These are phyloP conservation scores for Albugo candida DNA, from an alignment of 352 stramenopile species.

Conservation along the genomic window DNA sequence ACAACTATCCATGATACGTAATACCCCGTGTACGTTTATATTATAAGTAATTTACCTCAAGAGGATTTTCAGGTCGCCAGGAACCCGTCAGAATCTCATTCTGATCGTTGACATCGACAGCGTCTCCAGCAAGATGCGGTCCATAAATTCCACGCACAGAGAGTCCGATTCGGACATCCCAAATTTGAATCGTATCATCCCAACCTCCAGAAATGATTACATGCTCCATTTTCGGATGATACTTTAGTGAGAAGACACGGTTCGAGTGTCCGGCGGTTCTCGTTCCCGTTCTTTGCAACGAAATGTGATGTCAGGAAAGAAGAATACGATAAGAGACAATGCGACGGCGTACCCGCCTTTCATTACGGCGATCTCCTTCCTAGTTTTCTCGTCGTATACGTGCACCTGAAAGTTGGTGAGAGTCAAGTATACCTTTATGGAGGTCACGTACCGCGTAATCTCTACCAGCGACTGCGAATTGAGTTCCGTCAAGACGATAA, in stretches of 20 bases:
- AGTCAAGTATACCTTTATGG: background rate
- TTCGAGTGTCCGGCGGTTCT: constrained; percentile 79
- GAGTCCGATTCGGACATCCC: constrained; percentile 71
- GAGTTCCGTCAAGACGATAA: constrained; percentile 63
- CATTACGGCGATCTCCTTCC: constrained; percentile 53
- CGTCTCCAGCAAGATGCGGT: constrained; percentile 70
- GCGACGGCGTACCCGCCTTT: constrained; percentile 19
- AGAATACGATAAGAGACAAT: constrained; percentile 1
- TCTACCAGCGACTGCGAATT: constrained; percentile 80
- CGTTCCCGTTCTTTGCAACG: constrained; percentile 18
- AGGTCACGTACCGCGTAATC: constrained; percentile 40
- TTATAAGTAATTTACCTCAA: constrained; percentile 21
- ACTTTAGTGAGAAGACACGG: constrained; percentile 83
- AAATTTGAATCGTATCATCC: constrained; percentile 89
- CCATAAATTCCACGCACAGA: constrained; percentile 81
- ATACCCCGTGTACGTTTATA: background rate
- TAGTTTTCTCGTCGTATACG: constrained; percentile 81
- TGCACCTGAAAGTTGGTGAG: constrained; percentile 14
- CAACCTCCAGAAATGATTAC: constrained; percentile 73
- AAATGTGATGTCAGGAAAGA: constrained; percentile 3
- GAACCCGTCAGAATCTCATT: constrained; percentile 79
- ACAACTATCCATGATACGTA: constrained; percentile 19
- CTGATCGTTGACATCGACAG: constrained; percentile 48
- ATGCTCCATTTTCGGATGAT: constrained; percentile 61
- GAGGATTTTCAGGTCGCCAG: constrained; percentile 75